Percentiles rank a stretch among this genome's conserved stretches.
Evolutionary conservation across 1,139 yeast species (phyloP).

Genomic region (Pichia sp.): DNA sequence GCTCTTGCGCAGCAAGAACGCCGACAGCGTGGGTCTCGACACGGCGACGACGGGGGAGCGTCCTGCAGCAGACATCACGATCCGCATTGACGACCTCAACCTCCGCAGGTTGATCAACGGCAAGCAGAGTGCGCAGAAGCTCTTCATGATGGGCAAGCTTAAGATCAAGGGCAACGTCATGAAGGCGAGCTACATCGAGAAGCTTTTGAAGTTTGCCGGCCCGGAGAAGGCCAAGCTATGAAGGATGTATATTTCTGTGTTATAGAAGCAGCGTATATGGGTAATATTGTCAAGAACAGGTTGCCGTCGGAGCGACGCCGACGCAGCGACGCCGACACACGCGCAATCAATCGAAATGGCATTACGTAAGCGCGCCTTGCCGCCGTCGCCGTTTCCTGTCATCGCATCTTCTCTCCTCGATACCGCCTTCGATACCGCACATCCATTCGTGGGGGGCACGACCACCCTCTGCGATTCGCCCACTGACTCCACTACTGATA

Average conservation of each 20-base stretch:
- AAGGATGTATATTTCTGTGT: too few species aligned
- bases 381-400: background rate
- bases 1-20: conserved; percentile 61
- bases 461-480: too few species aligned
- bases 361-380: background rate
- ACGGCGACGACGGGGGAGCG: conserved; percentile 26
- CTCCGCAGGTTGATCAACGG: conserved; percentile 70
- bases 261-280: too few species aligned
- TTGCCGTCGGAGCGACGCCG: too few species aligned
- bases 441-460: too few species aligned
- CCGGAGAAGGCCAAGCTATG: conserved; percentile 49
- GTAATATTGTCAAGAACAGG: too few species aligned
- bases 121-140: conserved; percentile 78
- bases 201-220: conserved; percentile 63
- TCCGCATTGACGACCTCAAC: conserved; percentile 60
- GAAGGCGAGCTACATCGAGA: conserved; percentile 81
- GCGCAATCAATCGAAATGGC: too few species aligned
- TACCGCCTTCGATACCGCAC: too few species aligned
- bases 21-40: conserved; percentile 49
- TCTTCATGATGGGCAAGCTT: conserved; percentile 79
- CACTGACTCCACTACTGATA: too few species aligned
- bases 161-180: conserved; percentile 86
- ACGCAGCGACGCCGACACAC: background rate
- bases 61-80: conserved; percentile 59
- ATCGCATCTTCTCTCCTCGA: too few species aligned